These are phyloP conservation scores for Xylariales sp. DNA, from an alignment of 2,329 filamentous ascomycete species.

Conservation along the genomic window DNA sequence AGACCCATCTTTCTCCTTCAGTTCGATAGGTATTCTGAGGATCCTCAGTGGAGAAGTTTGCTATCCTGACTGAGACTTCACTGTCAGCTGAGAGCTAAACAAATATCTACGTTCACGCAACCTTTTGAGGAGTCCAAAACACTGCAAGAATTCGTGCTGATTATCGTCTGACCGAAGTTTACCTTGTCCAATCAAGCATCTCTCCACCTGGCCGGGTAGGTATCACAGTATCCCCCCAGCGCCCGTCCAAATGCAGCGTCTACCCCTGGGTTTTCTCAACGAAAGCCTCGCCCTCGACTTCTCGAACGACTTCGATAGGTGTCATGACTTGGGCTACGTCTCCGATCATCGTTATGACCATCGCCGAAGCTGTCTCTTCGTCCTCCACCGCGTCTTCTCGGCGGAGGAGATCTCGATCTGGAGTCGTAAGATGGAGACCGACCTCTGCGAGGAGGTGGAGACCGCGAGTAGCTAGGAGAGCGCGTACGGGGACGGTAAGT, in stretches of 20 bases:
- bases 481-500: constrained; percentile 58
- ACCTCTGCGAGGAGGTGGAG: constrained; percentile 33
- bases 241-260: constrained; percentile 3
- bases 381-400: constrained; percentile 25
- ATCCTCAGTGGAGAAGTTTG: no score
- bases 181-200: constrained; percentile 1
- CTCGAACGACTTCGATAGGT: constrained; percentile 40
- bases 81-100: no score
- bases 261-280: constrained; percentile 14
- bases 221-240: constrained; percentile 6
- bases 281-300: constrained; percentile 31
- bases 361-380: constrained; percentile 23
- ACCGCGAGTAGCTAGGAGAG: constrained; percentile 36
- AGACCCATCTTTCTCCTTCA: no score
- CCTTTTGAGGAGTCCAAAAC: no score
- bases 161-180: no score
- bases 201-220: no score
- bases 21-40: no score
- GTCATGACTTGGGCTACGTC: constrained; percentile 44
- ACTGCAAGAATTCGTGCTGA: no score
- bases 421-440: constrained; percentile 43
- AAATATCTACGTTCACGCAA: no score
- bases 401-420: constrained; percentile 38
- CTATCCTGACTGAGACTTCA: no score
- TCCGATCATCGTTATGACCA: constrained; percentile 25